Conservation (phyloP, 805 yeast genomes). For the Candida vartiovaarae region DNA sequence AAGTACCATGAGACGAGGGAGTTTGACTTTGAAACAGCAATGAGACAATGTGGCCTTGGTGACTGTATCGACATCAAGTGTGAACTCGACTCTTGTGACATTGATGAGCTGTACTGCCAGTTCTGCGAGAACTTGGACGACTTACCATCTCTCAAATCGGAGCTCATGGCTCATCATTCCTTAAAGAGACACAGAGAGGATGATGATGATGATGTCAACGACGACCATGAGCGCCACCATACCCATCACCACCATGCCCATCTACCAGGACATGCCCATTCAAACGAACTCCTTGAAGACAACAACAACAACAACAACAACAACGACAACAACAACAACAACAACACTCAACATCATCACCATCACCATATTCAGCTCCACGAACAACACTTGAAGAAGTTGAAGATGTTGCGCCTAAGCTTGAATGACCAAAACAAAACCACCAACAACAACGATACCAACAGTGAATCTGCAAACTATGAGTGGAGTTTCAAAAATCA, state of each 20-base stretch:
- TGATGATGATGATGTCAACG: constrained; percentile 4
- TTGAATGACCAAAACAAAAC: not conserved
- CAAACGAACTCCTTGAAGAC: too few relatives aligned
- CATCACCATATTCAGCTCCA: constrained; percentile 33
- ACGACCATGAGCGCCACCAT: constrained; percentile 11
- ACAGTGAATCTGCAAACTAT: constrained; percentile 13
- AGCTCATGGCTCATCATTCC: constrained; percentile 1
- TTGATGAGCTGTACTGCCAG: constrained; percentile 28
- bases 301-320: too few relatives aligned
- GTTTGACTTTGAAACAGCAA: constrained; percentile 9
- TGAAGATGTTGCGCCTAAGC: not conserved
- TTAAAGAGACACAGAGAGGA: constrained; percentile 13
- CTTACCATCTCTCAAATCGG: constrained; percentile 6
- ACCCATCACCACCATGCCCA: constrained; percentile 19
- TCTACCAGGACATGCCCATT: not conserved
- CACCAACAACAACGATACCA: not conserved
- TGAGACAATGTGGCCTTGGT: constrained; percentile 15
- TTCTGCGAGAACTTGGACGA: constrained; percentile 22
- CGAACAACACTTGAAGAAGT: constrained; percentile 26
- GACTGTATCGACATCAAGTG: constrained; percentile 23
- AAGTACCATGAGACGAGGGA: not conserved
- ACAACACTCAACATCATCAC: constrained; percentile 23
- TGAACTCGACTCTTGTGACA: constrained; percentile 24
- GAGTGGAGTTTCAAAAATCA: constrained; percentile 29
- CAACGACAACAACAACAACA: too few relatives aligned